Percentiles rank a stretch among this genome's conserved stretches.
Conservation (phyloP, 176 grass and related monocot genomes). For the Cenchrus americanus region DNA sequence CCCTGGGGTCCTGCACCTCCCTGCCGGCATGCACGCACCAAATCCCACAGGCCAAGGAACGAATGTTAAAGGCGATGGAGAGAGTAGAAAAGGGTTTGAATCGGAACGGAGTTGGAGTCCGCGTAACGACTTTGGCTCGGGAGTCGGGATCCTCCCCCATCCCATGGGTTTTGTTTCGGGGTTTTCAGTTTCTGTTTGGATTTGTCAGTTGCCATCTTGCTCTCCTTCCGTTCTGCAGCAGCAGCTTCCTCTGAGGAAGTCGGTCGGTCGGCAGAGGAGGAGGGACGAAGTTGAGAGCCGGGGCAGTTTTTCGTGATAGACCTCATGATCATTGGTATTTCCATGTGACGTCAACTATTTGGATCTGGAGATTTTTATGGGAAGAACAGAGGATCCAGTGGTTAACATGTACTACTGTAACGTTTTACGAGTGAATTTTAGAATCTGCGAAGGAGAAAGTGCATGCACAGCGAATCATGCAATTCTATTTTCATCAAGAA, state of each 20-base stretch:
- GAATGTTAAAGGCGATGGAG: conserved; percentile 41
- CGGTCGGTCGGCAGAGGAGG: background rate
- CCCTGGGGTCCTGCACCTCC: background rate
- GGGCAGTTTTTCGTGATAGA: background rate
- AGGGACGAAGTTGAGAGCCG: background rate
- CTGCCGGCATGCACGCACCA: conserved; percentile 7
- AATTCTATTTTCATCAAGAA: too few relatives aligned
- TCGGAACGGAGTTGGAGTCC: conserved; percentile 20
- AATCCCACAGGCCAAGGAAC: conserved; percentile 62
- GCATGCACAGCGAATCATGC: too few relatives aligned
- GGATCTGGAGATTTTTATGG: background rate
- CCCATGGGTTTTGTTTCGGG: background rate
- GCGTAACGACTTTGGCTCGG: conserved; percentile 38
- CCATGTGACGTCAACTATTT: background rate
- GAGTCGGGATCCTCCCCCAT: background rate
- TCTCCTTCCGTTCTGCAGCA: conserved; percentile 35
- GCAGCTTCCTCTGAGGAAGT: conserved; percentile 10
- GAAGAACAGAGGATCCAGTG: too few relatives aligned
- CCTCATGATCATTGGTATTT: background rate
- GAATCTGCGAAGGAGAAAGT: background rate
- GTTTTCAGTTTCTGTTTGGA: background rate
- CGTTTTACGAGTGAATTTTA: background rate
- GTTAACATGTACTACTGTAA: background rate
- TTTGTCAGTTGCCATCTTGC: background rate
- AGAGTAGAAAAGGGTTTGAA: conserved; percentile 37